phyloP scores from a whole-genome alignment of 2,329 filamentous ascomycete species.

The Ophiostoma piceae region DNA sequence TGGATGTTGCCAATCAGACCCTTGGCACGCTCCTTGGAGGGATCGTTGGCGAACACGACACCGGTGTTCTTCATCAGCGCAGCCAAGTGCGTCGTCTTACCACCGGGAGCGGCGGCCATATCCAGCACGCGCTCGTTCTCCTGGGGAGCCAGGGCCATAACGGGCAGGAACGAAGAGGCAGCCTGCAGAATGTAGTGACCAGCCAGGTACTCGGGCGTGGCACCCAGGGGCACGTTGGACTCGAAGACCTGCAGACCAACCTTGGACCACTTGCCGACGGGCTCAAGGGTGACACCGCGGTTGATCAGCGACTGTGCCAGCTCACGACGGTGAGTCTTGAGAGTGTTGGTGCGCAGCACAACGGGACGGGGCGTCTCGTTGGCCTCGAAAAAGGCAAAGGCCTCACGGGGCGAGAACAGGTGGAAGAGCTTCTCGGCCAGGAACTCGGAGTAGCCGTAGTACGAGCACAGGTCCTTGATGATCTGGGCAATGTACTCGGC shows the following conservation, averaged over 20 bases:
- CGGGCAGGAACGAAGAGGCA: constrained; percentile 91
- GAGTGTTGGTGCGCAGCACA: constrained; percentile 93
- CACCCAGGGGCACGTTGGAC: constrained; percentile 75
- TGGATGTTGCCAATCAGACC: constrained; percentile 98
- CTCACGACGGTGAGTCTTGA: constrained; percentile 69
- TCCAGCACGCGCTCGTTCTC: constrained; percentile 87
- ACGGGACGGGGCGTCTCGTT: constrained; percentile 90
- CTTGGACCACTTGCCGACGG: constrained; percentile 98
- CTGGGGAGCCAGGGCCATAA: constrained; percentile 94
- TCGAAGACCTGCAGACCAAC: constrained; percentile 96
- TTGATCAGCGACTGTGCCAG: constrained; percentile 93
- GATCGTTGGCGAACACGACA: constrained; percentile 92
- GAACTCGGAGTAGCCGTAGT: constrained; percentile 93
- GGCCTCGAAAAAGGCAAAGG: constrained; percentile 96
- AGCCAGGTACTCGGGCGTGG: constrained; percentile 93
- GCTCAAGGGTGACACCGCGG: constrained; percentile 90
- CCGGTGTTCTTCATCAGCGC: constrained; percentile 97
- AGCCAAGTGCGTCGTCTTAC: constrained; percentile 94
- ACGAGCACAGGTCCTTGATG: constrained; percentile 85
- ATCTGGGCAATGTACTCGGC: constrained; percentile 84
- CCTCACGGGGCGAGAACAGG: constrained; percentile 87
- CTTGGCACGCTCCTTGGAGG: constrained; percentile 87
- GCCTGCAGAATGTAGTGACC: constrained; percentile 98
- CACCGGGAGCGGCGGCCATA: constrained; percentile 90
- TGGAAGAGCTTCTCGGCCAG: constrained; percentile 94